Percentiles rank a stretch among this genome's conserved stretches.
These are phyloP conservation scores for Pyrenophora tritici-repentis DNA, from an alignment of 2,329 filamentous ascomycete genomes.

Conservation along the genomic window DNA sequence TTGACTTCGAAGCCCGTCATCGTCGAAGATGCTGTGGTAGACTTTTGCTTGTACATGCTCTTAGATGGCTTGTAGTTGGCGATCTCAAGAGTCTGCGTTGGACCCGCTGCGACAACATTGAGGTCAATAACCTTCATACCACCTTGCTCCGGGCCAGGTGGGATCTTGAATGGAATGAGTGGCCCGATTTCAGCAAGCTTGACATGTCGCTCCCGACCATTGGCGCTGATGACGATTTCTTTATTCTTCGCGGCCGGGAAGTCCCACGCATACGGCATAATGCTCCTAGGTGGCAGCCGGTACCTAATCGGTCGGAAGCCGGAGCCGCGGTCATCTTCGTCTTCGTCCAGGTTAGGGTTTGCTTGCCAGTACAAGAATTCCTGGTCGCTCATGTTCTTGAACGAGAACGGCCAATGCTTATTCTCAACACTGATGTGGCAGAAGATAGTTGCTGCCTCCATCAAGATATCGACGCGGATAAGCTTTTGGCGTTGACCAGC, in stretches of 20 bases:
- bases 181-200: constrained; percentile 97
- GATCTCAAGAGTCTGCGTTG: constrained; percentile 90
- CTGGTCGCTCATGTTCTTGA: constrained; percentile 96
- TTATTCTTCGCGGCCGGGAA: constrained; percentile 97
- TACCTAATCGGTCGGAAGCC: constrained; percentile 94
- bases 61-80: constrained; percentile 93
- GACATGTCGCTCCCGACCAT: constrained; percentile 83
- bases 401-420: constrained; percentile 97
- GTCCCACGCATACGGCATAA: constrained; percentile 99
- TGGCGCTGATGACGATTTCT: constrained; percentile 81
- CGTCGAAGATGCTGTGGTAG: constrained; percentile 61
- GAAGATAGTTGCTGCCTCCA: constrained; percentile 94
- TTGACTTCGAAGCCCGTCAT: constrained; percentile 89
- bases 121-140: constrained; percentile 91
- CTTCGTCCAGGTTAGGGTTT: constrained; percentile 89
- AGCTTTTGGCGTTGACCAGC: constrained; percentile 86
- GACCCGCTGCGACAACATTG: constrained; percentile 92
- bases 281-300: constrained; percentile 87
- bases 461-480: constrained; percentile 83
- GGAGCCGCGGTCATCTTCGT: constrained; percentile 78
- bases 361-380: constrained; percentile 97
- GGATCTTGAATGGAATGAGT: constrained; percentile 89
- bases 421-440: constrained; percentile 86
- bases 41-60: constrained; percentile 81
- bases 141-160: constrained; percentile 64